Evolutionary conservation across 164 flowering plant species (phyloP).

Genomic region (Magnolia kwangsiensis): DNA sequence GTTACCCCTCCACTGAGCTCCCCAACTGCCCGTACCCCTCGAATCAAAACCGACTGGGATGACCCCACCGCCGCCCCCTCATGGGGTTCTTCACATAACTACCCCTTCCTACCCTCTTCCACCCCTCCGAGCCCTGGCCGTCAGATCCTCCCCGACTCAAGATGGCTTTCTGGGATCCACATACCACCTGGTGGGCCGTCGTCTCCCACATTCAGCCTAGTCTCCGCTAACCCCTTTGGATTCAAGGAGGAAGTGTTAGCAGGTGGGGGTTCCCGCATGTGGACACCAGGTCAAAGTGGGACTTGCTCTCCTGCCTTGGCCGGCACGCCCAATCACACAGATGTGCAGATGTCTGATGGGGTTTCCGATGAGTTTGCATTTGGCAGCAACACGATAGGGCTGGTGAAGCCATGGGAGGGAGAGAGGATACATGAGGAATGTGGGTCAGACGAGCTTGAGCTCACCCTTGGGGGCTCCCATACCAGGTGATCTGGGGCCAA

Average conservation of each 20-base stretch:
- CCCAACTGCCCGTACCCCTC: constrained; percentile 71
- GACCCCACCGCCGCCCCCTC: constrained; percentile 31
- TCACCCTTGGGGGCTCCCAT: constrained; percentile 77
- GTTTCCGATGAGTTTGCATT: constrained; percentile 90
- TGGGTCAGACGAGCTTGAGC: constrained; percentile 86
- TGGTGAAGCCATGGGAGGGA: constrained; percentile 97
- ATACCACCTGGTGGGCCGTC: constrained; percentile 28
- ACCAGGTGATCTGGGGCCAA: constrained; percentile 42
- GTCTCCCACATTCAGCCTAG: constrained; percentile 25
- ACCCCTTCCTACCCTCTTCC: constrained; percentile 60
- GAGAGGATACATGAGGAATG: constrained; percentile 95
- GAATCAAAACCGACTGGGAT: constrained; percentile 63
- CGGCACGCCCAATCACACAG: constrained; percentile 57
- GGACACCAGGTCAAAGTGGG: constrained; percentile 98
- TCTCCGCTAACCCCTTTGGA: constrained; percentile 19
- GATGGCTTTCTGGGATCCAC: constrained; percentile 46
- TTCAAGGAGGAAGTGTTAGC: constrained; percentile 26
- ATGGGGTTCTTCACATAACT: constrained; percentile 38
- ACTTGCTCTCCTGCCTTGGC: constrained; percentile 86
- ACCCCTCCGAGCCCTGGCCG: constrained; percentile 81
- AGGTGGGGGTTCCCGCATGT: constrained; percentile 66
- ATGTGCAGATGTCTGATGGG: constrained; percentile 79
- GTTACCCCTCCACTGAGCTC: constrained; percentile 92
- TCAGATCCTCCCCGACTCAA: constrained; percentile 63
- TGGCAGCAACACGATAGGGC: constrained; percentile 51